Evolutionary conservation across 805 yeast species (phyloP).

Genomic region (Kockiozyma suomiensis): DNA sequence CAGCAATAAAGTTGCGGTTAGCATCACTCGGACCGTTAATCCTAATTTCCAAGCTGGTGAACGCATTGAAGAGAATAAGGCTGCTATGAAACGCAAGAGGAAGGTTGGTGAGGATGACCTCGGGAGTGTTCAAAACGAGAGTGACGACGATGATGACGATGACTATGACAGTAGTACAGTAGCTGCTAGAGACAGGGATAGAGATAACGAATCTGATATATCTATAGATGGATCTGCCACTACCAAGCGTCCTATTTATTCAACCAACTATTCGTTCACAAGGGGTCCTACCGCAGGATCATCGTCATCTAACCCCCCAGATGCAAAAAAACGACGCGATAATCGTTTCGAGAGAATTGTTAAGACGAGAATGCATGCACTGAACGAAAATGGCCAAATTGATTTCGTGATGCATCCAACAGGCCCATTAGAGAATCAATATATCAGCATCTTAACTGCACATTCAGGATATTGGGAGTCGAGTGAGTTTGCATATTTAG

Average conservation of each 20-base stretch:
- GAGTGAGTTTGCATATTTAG: constrained; percentile 70
- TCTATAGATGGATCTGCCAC: neutral
- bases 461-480: constrained; percentile 92
- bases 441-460: constrained; percentile 80
- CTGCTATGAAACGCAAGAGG: neutral
- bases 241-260: constrained; percentile 1
- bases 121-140: constrained; percentile 1
- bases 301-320: constrained; percentile 1
- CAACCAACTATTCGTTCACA: constrained; percentile 16
- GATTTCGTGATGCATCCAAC: constrained; percentile 71
- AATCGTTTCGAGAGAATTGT: constrained; percentile 13
- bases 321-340: neutral
- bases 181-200: neutral
- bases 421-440: constrained; percentile 72
- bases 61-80: constrained; percentile 18
- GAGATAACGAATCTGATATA: neutral
- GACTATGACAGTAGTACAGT: constrained; percentile 3
- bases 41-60: constrained; percentile 28
- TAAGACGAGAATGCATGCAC: constrained; percentile 47
- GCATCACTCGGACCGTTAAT: constrained; percentile 8
- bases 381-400: constrained; percentile 79
- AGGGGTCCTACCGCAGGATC: constrained; percentile 14
- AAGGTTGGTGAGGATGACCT: constrained; percentile 7
- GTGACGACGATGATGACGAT: constrained; percentile 12
- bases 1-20: constrained; percentile 5